Percentiles rank a stretch among this genome's conserved stretches.
Evolutionary conservation across 2,329 filamentous ascomycete species (phyloP).

Genomic region (Cladosporium velox): DNA sequence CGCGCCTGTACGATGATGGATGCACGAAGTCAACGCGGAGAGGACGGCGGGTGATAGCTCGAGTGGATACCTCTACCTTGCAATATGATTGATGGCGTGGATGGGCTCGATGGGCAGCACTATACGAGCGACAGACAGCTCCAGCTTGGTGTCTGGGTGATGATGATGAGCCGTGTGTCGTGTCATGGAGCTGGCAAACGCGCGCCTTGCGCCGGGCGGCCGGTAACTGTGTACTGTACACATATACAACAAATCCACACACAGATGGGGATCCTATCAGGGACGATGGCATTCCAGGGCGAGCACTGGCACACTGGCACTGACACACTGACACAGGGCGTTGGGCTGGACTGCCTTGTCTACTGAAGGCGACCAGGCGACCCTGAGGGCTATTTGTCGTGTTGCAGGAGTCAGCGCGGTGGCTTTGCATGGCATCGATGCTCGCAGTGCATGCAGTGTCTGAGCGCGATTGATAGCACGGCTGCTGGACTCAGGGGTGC

Average conservation of each 20-base stretch:
- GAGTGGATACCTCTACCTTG: conserved; percentile 6
- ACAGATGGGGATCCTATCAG: neutral
- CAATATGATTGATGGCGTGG: neutral
- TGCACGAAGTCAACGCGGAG: conserved; percentile 15
- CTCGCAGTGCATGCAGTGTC: neutral
- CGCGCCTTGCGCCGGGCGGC: conserved; percentile 14
- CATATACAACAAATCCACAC: neutral
- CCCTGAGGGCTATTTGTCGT: neutral
- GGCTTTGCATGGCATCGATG: neutral
- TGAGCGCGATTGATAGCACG: neutral
- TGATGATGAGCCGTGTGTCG: neutral
- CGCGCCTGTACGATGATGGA: conserved; percentile 15
- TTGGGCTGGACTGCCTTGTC: neutral
- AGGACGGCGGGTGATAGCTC: conserved; percentile 7
- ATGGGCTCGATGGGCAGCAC: neutral
- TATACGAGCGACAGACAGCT: neutral
- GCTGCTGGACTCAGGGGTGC: conserved; percentile 16
- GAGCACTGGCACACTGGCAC: neutral
- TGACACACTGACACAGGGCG: neutral
- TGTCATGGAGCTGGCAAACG: conserved; percentile 11
- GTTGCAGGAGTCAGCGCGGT: neutral
- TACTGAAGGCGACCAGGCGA: neutral
- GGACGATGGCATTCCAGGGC: conserved; percentile 11
- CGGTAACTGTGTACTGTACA: conserved; percentile 1
- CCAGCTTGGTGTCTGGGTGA: neutral